Base-by-base conservation (phyloP, 129 eudicot species). In the Escallonia rubra region DNA sequence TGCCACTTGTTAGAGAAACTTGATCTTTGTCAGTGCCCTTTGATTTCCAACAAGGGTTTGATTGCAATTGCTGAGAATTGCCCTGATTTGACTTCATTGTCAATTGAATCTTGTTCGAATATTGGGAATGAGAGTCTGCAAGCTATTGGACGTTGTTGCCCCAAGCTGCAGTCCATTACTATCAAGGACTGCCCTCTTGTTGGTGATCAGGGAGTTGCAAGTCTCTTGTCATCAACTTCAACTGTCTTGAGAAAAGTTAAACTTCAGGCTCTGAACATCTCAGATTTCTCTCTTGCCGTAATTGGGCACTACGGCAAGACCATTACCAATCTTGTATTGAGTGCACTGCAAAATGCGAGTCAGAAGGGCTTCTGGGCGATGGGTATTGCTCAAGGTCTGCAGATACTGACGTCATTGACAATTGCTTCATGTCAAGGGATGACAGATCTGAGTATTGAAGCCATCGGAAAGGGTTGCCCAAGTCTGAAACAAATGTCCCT, bases 351-450 rank as follows among this genome's bases (percentile, higher is more conserved):
- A 72, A 71, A 63, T 23, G 93, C 85, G 69, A 86, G 79, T 77
- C 85, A 94, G 56, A 94, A 76, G 70, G 99, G 96, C 13, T 94
- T 94, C 64, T 89, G 99, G 99, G 96, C 87, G 2, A 89, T 94
- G 99, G 97, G 95, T 63, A 89, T 77, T 41, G 99, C 90, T 11
- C 73, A 72, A 64, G 96, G 99, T 62, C 86, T 94, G 51, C 81
- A 81, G 65, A 57, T 74, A 2, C 74, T 94, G 41, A 57, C 70
- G 0, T 82, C 93, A 59, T 77, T 94, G 68, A 23, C 74, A 6
- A 65, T 94, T 4, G 66, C 79, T 74, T 87, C 96, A 3, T 94
- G 99, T 62, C 70, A 70, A 10, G 96, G 99, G n/a, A 74, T 75
- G 15, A 84, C 99, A 0, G 97, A 87, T 79, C 15, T 82, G 77